Evolutionary conservation across 257 asterid species (phyloP), one percentile per base, ranked within the genome.

Genomic region (Fraxinus cuspidata): DNA sequence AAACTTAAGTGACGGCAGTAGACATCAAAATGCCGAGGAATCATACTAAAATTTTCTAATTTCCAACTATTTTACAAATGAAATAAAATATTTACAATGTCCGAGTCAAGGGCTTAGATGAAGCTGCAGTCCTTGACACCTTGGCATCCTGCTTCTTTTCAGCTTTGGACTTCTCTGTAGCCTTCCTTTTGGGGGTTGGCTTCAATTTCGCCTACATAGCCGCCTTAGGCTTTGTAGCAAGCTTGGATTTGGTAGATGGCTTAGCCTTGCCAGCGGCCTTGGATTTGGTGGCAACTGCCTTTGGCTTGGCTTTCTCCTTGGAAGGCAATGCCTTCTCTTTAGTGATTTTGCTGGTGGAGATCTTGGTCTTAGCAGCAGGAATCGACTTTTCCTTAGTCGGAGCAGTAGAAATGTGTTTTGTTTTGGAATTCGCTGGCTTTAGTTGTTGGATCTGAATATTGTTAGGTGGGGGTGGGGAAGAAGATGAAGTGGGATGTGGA

Each of bases 81-180:
- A n/a, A n/a, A n/a, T n/a, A n/a, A n/a, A n/a, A n/a, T n/a, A n/a
- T n/a, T n/a, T n/a, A n/a, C n/a, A n/a, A n/a, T n/a, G n/a, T n/a
- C n/a, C n/a, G n/a, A n/a, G n/a, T n/a, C n/a, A n/a, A n/a, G n/a
- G n/a, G n/a, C n/a, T n/a, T n/a, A n/a, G n/a, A n/a, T n/a, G n/a
- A n/a, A n/a, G n/a, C n/a, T n/a, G n/a, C n/a, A n/a, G n/a, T n/a
- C n/a, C n/a, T n/a, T n/a, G n/a, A n/a, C n/a, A n/a, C n/a, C n/a
- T n/a, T n/a, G n/a, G 91, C 89, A 0, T 87, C 83, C 28, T 77
- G 84, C 60, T 86, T 86, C 75, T 84, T 88, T 78, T 80, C 88
- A 42, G 78, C 75, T 81, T 83, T 83, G 3, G 85, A 23, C 82
- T 77, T 88, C 77, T 84, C 91, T 15, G 87, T 86, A 1, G 87